Conservation (phyloP, 1,139 yeast species). For the Yamadazyma taylorii region DNA sequence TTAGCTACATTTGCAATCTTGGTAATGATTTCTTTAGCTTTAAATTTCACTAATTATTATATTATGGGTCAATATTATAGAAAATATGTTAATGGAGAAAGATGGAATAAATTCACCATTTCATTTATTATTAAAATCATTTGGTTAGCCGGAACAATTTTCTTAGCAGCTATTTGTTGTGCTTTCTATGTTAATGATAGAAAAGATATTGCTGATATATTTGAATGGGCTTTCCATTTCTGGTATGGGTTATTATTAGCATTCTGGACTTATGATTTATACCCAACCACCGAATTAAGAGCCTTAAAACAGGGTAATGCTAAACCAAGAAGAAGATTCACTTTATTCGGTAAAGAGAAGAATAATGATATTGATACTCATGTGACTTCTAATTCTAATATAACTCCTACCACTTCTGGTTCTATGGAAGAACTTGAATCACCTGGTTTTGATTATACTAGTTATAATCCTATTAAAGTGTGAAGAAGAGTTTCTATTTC, state of each 20-base stretch:
- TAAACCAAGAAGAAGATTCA: conserved; percentile 9
- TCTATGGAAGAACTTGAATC: conserved; percentile 14
- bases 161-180: conserved; percentile 28
- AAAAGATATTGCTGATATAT: conserved; percentile 23
- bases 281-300: conserved; percentile 31
- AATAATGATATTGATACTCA: conserved; percentile 9
- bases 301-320: conserved; percentile 16
- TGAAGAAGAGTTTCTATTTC: too few relatives aligned
- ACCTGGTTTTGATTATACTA: conserved; percentile 17
- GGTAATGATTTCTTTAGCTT: conserved; percentile 22
- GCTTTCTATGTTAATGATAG: conserved; percentile 25
- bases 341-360: conserved; percentile 15
- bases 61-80: conserved; percentile 34
- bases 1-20: conserved; percentile 30
- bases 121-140: conserved; percentile 31
- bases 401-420: conserved; percentile 15
- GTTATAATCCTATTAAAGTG: conserved; percentile 8
- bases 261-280: conserved; percentile 38
- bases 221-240: conserved; percentile 39
- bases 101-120: conserved; percentile 31
- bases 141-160: conserved; percentile 31
- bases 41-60: conserved; percentile 31
- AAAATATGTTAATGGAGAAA: conserved; percentile 32
- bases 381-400: conserved; percentile 11
- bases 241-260: conserved; percentile 38